phyloP scores from a whole-genome alignment of 768 basidiomycete species.

The Boletus subparvulus region DNA sequence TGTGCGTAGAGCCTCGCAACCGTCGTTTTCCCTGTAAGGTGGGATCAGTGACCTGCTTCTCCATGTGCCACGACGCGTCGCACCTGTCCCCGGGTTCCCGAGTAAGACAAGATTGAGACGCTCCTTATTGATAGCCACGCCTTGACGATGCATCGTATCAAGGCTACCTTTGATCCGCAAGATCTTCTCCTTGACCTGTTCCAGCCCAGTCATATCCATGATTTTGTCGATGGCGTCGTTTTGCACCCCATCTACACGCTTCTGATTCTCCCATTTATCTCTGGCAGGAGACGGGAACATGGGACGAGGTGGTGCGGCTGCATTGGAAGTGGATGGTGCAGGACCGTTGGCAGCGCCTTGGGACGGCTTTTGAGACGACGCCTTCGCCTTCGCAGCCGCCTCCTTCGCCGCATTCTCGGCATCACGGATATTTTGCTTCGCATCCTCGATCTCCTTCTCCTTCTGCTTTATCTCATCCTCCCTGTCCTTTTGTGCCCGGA shows the following conservation, averaged over 20 bases:
- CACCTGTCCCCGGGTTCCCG: conserved; percentile 77
- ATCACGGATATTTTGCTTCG: conserved; percentile 19
- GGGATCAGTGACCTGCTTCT: neutral
- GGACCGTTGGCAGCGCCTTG: conserved; percentile 2
- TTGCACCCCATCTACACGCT: conserved; percentile 49
- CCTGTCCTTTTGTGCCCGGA: conserved; percentile 40
- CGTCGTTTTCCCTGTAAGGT: conserved; percentile 60
- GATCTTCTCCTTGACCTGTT: conserved; percentile 60
- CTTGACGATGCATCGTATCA: conserved; percentile 54
- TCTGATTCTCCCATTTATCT: conserved; percentile 58
- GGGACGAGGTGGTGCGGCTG: conserved; percentile 6
- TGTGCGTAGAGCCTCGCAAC: conserved; percentile 65
- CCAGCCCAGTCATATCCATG: conserved; percentile 71
- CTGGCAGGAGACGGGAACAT: conserved; percentile 38
- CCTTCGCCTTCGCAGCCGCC: conserved; percentile 1
- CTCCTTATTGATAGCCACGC: conserved; percentile 49
- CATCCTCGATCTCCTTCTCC: conserved; percentile 43
- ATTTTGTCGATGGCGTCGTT: conserved; percentile 60
- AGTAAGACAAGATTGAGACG: conserved; percentile 62
- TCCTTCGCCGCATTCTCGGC: conserved; percentile 13
- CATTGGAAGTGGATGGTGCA: conserved; percentile 3
- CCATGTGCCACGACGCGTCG: conserved; percentile 2
- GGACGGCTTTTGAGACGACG: neutral
- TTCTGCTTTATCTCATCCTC: conserved; percentile 45
- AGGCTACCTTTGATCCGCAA: conserved; percentile 61